Evolutionary conservation across 208 protist genomes (phyloP), one percentile per base, ranked within the genome.

Genomic region (Leishmania lainsoni): DNA sequence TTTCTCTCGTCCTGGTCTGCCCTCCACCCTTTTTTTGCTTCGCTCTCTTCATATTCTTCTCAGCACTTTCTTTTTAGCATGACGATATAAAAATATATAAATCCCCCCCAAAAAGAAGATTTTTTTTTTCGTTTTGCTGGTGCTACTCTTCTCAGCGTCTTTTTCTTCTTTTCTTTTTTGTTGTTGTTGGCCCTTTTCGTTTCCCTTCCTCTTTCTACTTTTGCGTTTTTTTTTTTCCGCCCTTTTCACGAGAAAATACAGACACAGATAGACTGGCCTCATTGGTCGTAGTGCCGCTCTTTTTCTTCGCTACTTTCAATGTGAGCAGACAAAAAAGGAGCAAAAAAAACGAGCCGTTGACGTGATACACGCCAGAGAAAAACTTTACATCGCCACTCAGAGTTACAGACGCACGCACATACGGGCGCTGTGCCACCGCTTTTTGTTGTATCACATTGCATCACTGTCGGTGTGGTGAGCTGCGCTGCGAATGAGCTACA

Each of bases 401-500:
- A 49, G 17, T 54, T 54, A 26, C 54, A 32, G 22, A 32, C 26
- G 29, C 52, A 16, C 26, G 29, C 32, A 45, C 9, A 68, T n/a
- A 42, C 59, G 20, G 5, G 35, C 69, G 16, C 45, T 32, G 69
- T 20, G 26, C 32, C 10, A 17, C 45, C 69, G 52, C 35, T 73
- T 59, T 35, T 81, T 66, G 26, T 77, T 45, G 58, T 20, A 73
- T 29, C 45, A 54, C 48, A 35, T 51, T 35, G 45, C 22, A 52
- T 73, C 39, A 29, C 26, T 29, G 16, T 29, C 52, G 17, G n/a
- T 52, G 14, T 45, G 26, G 45, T 48, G 69, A 73, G 39, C 26
- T 58, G 58, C 45, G 58, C 42, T 65, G 56, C 49, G 45, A 48
- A 76, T 84, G 81, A 85, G 76, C 81, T 59, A 45, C 3, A 49